Percentiles rank a stretch among this genome's conserved stretches.
These are phyloP conservation scores for Aspergillus versicolor DNA, from an alignment of 2,329 filamentous ascomycete genomes.

Conservation along the genomic window DNA sequence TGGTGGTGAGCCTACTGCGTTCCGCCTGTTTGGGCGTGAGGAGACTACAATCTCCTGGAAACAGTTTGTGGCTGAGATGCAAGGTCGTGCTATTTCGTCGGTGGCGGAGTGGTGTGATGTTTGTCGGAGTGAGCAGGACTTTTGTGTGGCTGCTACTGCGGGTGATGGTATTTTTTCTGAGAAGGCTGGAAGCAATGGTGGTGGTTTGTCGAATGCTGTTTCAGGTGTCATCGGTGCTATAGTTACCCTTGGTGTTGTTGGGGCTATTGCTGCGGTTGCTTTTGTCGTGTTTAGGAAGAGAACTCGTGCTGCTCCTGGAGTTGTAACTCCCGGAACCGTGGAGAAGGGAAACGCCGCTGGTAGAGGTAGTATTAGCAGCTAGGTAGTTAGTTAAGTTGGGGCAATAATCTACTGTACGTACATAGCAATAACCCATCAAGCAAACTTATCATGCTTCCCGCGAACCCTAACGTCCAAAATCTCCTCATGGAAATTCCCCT, in stretches of 20 bases:
- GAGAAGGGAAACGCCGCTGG: not conserved
- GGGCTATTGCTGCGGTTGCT: not conserved
- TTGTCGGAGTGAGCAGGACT: slow-evolving; percentile 68
- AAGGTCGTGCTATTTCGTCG: slow-evolving; percentile 62
- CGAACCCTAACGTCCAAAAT: slow-evolving; percentile 20
- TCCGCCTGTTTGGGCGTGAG: slow-evolving; percentile 60
- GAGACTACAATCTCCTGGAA: slow-evolving; percentile 61
- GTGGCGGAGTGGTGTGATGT: slow-evolving; percentile 67
- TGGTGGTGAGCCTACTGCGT: slow-evolving; percentile 41
- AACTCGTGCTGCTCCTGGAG: not conserved
- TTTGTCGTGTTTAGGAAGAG: not conserved
- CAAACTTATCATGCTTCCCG: slow-evolving; percentile 23
- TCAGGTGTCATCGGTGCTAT: not conserved
- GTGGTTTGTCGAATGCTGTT: not conserved
- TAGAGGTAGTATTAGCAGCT: not conserved
- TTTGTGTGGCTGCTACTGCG: slow-evolving; percentile 21
- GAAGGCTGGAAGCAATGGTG: not conserved
- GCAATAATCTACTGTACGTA: not conserved
- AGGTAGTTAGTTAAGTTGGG: not conserved
- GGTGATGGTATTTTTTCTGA: not conserved
- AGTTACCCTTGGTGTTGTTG: not conserved
- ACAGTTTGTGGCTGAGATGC: slow-evolving; percentile 64
- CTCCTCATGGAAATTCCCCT: slow-evolving; percentile 54
- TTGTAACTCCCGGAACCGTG: not conserved
- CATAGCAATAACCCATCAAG: slow-evolving; percentile 9